A percentile compares a stretch with the other conserved stretches of the same genome.
These are phyloP conservation scores for Lepiota subincarnata DNA, from an alignment of 768 basidiomycete genomes.

Conservation along the genomic window DNA sequence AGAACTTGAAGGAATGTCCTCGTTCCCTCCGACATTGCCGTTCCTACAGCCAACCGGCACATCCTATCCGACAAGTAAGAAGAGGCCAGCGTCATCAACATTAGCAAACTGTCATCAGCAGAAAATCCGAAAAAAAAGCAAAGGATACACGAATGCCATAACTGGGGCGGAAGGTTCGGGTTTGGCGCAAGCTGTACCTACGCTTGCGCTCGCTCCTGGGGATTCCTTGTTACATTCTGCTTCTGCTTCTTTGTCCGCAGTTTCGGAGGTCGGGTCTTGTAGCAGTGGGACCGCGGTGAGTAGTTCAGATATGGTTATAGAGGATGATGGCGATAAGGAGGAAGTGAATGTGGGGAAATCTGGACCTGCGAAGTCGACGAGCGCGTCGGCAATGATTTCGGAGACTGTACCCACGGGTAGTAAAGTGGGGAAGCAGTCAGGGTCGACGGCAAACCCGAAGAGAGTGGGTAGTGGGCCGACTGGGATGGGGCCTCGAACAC, in stretches of 20 bases:
- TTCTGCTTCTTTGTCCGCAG: neutral
- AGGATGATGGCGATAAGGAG: constrained; percentile 8
- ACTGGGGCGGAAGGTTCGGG: neutral
- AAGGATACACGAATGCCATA: neutral
- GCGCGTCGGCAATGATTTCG: constrained; percentile 1
- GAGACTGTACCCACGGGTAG: neutral
- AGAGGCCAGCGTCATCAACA: constrained; percentile 6
- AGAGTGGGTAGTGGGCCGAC: constrained; percentile 7
- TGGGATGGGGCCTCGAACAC: constrained; percentile 7
- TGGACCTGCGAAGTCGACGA: neutral
- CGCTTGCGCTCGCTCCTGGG: neutral
- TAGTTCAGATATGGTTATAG: neutral
- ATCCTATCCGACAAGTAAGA: constrained; percentile 10
- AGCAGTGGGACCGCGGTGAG: neutral
- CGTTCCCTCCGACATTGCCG: constrained; percentile 4
- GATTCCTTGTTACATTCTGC: neutral
- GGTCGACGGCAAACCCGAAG: constrained; percentile 5
- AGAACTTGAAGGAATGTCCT: neutral
- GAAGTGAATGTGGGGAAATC: constrained; percentile 1
- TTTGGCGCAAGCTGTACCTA: neutral
- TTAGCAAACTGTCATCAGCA: constrained; percentile 8
- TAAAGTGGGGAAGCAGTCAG: neutral
- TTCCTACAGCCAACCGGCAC: neutral
- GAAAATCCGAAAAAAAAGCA: constrained; percentile 12
- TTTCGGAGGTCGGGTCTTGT: neutral